Conservation (phyloP, 2,329 filamentous ascomycete genomes). For the Talaromyces funiculosus region DNA sequence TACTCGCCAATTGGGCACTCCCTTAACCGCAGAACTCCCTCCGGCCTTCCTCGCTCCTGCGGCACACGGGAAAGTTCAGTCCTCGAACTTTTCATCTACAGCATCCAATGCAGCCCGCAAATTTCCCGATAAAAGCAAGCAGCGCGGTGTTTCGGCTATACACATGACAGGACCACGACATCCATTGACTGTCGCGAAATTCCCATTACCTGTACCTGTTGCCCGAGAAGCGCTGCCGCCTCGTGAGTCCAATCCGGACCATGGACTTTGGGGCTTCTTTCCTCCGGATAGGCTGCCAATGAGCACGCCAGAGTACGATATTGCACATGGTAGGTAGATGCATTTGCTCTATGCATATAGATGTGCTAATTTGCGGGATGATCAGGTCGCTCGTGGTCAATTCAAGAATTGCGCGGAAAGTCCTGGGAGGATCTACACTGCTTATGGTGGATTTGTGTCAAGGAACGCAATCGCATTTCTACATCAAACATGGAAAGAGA, state of each 20-base stretch:
- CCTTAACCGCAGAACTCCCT: conserved; percentile 34
- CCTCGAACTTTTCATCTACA: conserved; percentile 49
- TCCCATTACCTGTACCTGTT: conserved; percentile 67
- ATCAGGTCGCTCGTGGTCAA: conserved; percentile 70
- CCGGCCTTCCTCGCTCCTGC: conserved; percentile 42
- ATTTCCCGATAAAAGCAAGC: conserved; percentile 68
- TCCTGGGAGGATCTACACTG: conserved; percentile 89
- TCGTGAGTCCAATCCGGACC: conserved; percentile 59
- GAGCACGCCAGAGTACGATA: conserved; percentile 64
- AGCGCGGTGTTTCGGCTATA: conserved; percentile 75
- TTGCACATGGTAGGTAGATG: conserved; percentile 55
- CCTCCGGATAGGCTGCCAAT: conserved; percentile 63
- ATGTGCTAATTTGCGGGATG: neutral
- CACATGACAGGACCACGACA: conserved; percentile 70
- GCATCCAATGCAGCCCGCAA: conserved; percentile 41
- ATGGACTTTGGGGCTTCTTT: conserved; percentile 94
- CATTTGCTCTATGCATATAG: conserved; percentile 14
- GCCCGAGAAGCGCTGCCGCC: conserved; percentile 47
- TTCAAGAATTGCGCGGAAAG: conserved; percentile 79
- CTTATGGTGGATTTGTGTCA: conserved; percentile 91
- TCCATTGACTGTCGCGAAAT: conserved; percentile 66
- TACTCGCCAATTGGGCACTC: conserved; percentile 27
- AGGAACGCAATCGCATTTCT: conserved; percentile 83
- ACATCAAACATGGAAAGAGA: conserved; percentile 67
- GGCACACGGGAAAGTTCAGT: conserved; percentile 30